Evolutionary conservation across 176 grass and related monocot species (phyloP).

Genomic region (Musa schizocarpa): DNA sequence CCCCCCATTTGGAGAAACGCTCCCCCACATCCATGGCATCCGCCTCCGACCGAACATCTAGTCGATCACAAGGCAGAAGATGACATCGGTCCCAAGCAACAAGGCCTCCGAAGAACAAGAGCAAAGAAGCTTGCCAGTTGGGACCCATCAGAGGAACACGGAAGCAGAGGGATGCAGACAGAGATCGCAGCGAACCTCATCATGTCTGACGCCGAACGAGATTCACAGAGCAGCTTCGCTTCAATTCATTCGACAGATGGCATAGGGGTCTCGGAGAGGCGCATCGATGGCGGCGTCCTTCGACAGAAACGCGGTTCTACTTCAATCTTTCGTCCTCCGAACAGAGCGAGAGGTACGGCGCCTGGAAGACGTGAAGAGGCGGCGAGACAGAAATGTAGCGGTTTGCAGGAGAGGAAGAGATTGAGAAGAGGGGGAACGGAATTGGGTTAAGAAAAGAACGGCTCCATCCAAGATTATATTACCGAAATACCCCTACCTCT

Average conservation of each 20-base stretch:
- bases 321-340: background rate
- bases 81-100: too few relatives aligned
- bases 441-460: too few relatives aligned
- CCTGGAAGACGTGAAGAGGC: background rate
- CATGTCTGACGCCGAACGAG: background rate
- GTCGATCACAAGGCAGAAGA: background rate
- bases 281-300: conserved; percentile 1
- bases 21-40: background rate
- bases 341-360: background rate
- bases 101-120: background rate
- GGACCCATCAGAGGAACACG: too few relatives aligned
- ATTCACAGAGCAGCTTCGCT: background rate
- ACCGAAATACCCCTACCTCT: too few relatives aligned
- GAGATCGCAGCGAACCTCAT: background rate
- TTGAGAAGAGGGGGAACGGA: background rate
- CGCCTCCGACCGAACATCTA: background rate
- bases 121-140: background rate
- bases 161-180: background rate
- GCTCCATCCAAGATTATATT: too few relatives aligned
- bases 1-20: background rate
- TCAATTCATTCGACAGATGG: background rate
- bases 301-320: background rate
- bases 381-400: background rate
- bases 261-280: background rate
- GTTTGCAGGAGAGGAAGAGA: background rate